A percentile compares a stretch with the other conserved stretches of the same genome.
phyloP scores from a whole-genome alignment of 2,329 filamentous ascomycete genomes.

The Cytospora piceae region DNA sequence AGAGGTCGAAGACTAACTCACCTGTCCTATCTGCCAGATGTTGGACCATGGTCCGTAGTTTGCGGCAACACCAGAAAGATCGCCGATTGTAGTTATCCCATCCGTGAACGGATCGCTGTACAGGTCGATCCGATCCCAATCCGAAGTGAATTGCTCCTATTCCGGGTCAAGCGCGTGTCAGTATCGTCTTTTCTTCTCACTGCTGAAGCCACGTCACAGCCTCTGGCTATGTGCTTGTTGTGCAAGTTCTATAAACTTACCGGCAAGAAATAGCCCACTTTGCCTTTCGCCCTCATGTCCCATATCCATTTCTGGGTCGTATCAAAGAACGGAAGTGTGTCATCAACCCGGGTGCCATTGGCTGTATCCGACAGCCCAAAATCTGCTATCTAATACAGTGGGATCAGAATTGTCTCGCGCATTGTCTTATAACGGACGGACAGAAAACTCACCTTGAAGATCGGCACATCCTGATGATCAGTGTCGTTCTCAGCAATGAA shows the following conservation, averaged over 20 bases:
- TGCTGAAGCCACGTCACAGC: no score
- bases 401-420: background rate
- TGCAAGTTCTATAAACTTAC: background rate
- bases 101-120: background rate
- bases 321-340: background rate
- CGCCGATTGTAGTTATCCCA: background rate
- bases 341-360: background rate
- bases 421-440: background rate
- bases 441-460: constrained; percentile 2
- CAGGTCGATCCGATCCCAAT: background rate
- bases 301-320: background rate
- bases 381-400: background rate
- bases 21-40: constrained; percentile 9
- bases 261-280: background rate
- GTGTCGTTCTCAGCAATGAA: background rate
- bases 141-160: constrained; percentile 15
- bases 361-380: background rate
- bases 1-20: background rate
- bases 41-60: constrained; percentile 13
- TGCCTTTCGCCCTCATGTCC: background rate
- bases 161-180: background rate
- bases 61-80: background rate
- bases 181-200: no score
- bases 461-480: background rate
- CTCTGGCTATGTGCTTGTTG: background rate